Percentiles rank a stretch among this genome's conserved stretches.
Conservation (phyloP, 164 flowering plant genomes). For the Chloranthus sessilifolius region DNA sequence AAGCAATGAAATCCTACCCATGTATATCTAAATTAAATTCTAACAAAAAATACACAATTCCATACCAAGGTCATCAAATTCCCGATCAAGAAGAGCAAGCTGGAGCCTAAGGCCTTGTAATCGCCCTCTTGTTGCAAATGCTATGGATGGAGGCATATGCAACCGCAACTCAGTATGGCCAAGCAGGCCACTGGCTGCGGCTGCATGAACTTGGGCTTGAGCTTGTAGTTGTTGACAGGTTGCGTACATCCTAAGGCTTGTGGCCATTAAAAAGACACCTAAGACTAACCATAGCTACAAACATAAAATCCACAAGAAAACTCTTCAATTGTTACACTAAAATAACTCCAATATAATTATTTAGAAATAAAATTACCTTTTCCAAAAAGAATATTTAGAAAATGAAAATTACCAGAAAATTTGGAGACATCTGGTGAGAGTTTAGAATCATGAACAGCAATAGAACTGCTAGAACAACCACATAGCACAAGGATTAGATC, state of each 20-base stretch:
- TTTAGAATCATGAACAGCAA: constrained; percentile 85
- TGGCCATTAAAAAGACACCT: constrained; percentile 87
- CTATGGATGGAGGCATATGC: constrained; percentile 89
- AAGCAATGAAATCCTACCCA: too few species aligned
- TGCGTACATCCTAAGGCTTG: constrained; percentile 91
- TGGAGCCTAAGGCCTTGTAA: constrained; percentile 90
- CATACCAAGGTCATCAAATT: constrained; percentile 95
- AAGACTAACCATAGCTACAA: constrained; percentile 90
- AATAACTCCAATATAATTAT: neutral
- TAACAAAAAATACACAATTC: too few species aligned
- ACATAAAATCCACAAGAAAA: constrained; percentile 2
- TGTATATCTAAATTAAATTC: too few species aligned
- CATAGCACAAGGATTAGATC: constrained; percentile 3
- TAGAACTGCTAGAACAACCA: constrained; percentile 45
- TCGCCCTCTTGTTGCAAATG: constrained; percentile 88
- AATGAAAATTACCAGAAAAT: constrained; percentile 69
- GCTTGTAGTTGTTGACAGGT: constrained; percentile 98
- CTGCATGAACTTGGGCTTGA: constrained; percentile 90
- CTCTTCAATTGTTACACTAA: neutral
- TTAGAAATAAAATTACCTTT: neutral
- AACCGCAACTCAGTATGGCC: constrained; percentile 85
- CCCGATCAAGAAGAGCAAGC: constrained; percentile 98
- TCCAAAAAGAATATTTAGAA: neutral
- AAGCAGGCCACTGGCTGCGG: constrained; percentile 75
- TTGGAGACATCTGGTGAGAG: constrained; percentile 94